A percentile compares a stretch with the other conserved stretches of the same genome.
Evolutionary conservation across 2,329 filamentous ascomycete genomes (phyloP).

Genomic region (Clonostachys byssicola): DNA sequence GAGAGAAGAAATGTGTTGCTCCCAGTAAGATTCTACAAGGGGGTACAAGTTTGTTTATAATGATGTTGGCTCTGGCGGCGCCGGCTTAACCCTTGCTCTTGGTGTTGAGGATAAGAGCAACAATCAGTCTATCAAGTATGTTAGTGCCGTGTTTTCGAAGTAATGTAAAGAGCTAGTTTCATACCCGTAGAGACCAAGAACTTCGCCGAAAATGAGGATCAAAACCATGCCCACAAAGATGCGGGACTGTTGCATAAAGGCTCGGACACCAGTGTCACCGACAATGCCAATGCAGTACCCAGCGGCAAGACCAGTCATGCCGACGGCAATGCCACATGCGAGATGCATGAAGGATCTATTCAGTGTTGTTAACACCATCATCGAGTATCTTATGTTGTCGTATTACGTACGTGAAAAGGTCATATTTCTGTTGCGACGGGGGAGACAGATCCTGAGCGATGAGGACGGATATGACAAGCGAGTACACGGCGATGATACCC

Average conservation of each 20-base stretch:
- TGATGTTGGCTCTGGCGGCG: not conserved
- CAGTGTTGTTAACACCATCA: not conserved
- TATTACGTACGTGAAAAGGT: conserved; percentile 69
- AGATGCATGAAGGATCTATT: conserved; percentile 89
- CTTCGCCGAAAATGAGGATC: conserved; percentile 97
- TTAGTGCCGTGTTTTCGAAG: not conserved
- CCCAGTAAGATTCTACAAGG: not conserved
- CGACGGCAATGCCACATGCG: conserved; percentile 84
- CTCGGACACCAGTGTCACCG: conserved; percentile 87
- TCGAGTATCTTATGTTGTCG: not conserved
- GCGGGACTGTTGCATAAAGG: conserved; percentile 93
- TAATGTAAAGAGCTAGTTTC: conserved; percentile 16
- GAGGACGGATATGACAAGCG: conserved; percentile 92
- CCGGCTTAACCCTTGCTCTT: conserved; percentile 60
- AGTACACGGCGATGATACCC: conserved; percentile 97
- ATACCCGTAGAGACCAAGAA: conserved; percentile 93
- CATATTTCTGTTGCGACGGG: conserved; percentile 63
- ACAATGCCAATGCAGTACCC: conserved; percentile 97
- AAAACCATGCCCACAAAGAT: conserved; percentile 99
- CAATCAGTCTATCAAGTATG: conserved; percentile 64
- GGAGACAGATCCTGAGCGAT: conserved; percentile 87
- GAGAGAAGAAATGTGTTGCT: not conserved
- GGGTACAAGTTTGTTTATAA: not conserved
- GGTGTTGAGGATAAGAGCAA: conserved; percentile 89
- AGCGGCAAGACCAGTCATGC: conserved; percentile 86